A percentile compares a stretch with the other conserved stretches of the same genome.
These are phyloP conservation scores for Conringia planisiliqua DNA, from an alignment of 345 rosid species.

Conservation along the genomic window DNA sequence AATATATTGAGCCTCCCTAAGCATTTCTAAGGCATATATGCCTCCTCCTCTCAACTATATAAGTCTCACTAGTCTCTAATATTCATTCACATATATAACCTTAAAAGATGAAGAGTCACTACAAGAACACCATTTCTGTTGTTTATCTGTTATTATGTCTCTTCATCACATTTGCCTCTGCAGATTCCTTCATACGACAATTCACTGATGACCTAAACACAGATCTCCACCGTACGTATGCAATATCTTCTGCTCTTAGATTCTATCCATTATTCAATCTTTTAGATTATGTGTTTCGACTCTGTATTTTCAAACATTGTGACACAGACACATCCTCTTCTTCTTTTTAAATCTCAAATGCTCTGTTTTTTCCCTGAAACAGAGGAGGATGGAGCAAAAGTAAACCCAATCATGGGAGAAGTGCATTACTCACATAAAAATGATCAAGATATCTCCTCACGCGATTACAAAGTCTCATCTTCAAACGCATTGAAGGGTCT, in stretches of 20 bases:
- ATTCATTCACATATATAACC: not conserved
- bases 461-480: slow-evolving; percentile 2
- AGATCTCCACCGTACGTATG: not conserved
- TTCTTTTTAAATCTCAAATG: not conserved
- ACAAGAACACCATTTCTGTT: not conserved
- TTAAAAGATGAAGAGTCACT: not conserved
- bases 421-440: not conserved
- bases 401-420: not conserved
- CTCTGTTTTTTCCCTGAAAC: not conserved
- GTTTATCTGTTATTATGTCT: slow-evolving; percentile 7
- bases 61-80: not conserved
- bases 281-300: not conserved
- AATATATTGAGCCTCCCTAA: not conserved
- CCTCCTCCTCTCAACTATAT: not conserved
- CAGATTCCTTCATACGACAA: slow-evolving; percentile 10
- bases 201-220: slow-evolving; percentile 11
- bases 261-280: no score
- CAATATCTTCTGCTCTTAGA: no score
- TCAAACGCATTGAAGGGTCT: not conserved
- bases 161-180: not conserved
- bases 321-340: not conserved
- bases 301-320: no score
- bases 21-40: no score
- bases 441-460: not conserved
- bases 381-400: not conserved